These are phyloP conservation scores for Neoboletus magnificus DNA, from an alignment of 768 basidiomycete species.

Conservation along the genomic window DNA sequence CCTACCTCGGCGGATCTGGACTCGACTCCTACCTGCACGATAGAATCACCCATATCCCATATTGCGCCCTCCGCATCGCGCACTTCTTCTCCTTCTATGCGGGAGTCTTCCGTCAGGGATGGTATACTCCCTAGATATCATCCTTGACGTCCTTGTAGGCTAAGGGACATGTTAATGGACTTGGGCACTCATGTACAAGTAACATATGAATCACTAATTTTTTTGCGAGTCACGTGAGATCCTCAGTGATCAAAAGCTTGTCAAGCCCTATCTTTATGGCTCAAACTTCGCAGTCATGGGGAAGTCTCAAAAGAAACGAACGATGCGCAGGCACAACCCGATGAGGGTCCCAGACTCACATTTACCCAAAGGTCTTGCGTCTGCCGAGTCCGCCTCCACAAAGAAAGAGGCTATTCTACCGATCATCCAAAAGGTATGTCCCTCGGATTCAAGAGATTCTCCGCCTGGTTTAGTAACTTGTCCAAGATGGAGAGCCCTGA, in stretches of 20 bases:
- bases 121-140: constrained; percentile 28
- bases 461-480: constrained; percentile 1
- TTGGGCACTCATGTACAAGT: constrained; percentile 19
- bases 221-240: constrained; percentile 13
- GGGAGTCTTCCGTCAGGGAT: constrained; percentile 6
- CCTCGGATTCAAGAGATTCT: neutral
- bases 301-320: constrained; percentile 86
- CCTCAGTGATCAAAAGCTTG: too few species aligned
- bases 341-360: constrained; percentile 93
- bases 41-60: neutral
- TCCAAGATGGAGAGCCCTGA: constrained; percentile 73
- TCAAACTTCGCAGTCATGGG: constrained; percentile 56
- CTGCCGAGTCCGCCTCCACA: constrained; percentile 67
- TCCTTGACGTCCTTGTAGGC: constrained; percentile 19
- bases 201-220: constrained; percentile 26
- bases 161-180: constrained; percentile 6
- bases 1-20: neutral
- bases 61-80: neutral
- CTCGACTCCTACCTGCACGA: neutral
- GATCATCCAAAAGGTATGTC: constrained; percentile 80
- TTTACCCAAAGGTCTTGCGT: constrained; percentile 75
- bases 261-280: neutral
- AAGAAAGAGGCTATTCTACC: constrained; percentile 81
- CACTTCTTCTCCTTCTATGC: constrained; percentile 4
- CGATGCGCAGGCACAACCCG: constrained; percentile 88